Base-by-base conservation (phyloP, 176 grass and related monocot species). In the Chrysopogon serrulatus region DNA sequence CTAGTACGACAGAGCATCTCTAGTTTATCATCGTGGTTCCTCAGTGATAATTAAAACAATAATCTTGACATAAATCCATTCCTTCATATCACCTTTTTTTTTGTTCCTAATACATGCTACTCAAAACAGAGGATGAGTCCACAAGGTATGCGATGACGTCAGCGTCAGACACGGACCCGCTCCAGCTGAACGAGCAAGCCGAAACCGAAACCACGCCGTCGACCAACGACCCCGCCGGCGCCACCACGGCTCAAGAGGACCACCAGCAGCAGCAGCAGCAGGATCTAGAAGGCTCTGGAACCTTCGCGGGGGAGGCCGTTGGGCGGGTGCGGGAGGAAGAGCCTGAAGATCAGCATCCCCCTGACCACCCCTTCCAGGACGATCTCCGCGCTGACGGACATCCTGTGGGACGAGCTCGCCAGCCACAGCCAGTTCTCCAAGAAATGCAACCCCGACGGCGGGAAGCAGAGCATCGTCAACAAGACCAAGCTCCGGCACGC, bases 401-500 rank as follows among this genome's bases (percentile, higher is more conserved):
- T 92, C 2, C 63, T 93, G 16, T 69, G 86, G 80, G 94, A 90
- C 26, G 91, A 96, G 72, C 67, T 91, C 10, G 86, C 64, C 54
- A 13, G 7, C n/a, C n/a, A n/a, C 60, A 81, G 54, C 70, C 94
- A 88, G 23, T 87, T 71, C 18, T 81, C 91, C 49, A 94, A 86
- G 57, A 94, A 86, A 31, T 84, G 77, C 65, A 86, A 33, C 48
- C 30, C 37, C 23, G 86, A 84, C 47, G 85, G 78, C 63, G 88
- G 59, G 19, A 89, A 79, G 70, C 68, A 86, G 27, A 81, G 48
- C 75, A 57, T 94, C 68, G 64, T 94, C 68, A 97, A 73, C 84
- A 97, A 86, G 69, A 88, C 84, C 39, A 97, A 92, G 81, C 84
- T 97, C 27, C 91, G 92, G 27, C 87, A 91, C 80, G 94, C 94